phyloP scores from a whole-genome alignment of 768 basidiomycete genomes.

The Boletus edulis region DNA sequence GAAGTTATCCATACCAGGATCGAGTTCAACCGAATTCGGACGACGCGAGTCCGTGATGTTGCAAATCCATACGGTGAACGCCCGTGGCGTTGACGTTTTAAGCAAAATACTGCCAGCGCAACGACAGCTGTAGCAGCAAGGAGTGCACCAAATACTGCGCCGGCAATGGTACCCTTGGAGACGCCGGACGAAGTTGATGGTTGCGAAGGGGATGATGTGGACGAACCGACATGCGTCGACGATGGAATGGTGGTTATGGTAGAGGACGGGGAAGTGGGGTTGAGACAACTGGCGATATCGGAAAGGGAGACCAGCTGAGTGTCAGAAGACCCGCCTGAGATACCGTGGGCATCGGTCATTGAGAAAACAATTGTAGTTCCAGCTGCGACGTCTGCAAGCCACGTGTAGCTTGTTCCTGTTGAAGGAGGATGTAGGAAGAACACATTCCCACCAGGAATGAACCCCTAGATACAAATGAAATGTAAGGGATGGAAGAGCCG shows the following conservation, averaged over 20 bases:
- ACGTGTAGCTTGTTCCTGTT: slow-evolving; percentile 39
- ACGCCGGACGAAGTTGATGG: slow-evolving; percentile 23
- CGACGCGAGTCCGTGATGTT: slow-evolving; percentile 29
- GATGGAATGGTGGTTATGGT: slow-evolving; percentile 33
- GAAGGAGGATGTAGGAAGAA: slow-evolving; percentile 44
- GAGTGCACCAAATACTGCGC: slow-evolving; percentile 47
- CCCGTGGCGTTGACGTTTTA: slow-evolving; percentile 31
- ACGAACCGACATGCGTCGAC: slow-evolving; percentile 13
- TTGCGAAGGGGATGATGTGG: slow-evolving; percentile 21
- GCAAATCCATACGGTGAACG: slow-evolving; percentile 30
- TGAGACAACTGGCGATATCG: slow-evolving; percentile 51
- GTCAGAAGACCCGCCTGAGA: slow-evolving; percentile 61
- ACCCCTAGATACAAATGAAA: slow-evolving; percentile 37
- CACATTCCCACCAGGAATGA: slow-evolving; percentile 60
- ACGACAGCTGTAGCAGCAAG: slow-evolving; percentile 52
- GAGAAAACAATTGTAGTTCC: slow-evolving; percentile 59
- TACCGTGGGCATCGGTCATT: slow-evolving; percentile 49
- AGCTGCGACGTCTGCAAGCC: slow-evolving; percentile 55
- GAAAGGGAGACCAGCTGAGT: slow-evolving; percentile 46
- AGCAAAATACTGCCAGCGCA: slow-evolving; percentile 51
- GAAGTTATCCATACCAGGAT: slow-evolving; percentile 17
- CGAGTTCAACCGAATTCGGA: slow-evolving; percentile 40
- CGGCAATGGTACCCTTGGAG: slow-evolving; percentile 48
- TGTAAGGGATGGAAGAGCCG: neutral
- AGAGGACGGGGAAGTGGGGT: slow-evolving; percentile 50